A percentile compares a stretch with the other conserved stretches of the same genome.
Conservation (phyloP, 768 basidiomycete species). For the Agaricus blazei region DNA sequence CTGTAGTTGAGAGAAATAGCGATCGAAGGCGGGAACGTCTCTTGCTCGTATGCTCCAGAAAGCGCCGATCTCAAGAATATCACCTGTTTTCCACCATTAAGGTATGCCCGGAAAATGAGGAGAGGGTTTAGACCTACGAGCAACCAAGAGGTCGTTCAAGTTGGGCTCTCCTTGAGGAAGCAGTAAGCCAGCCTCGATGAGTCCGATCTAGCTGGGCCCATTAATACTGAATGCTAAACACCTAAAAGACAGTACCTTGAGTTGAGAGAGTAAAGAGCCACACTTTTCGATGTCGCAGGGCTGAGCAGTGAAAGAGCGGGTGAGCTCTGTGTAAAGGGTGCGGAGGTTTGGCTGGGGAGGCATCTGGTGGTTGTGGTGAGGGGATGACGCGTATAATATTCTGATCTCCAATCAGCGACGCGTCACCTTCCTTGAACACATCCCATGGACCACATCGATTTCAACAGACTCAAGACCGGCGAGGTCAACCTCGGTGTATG, state of each 20-base stretch:
- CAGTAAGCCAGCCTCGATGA: conserved; percentile 73
- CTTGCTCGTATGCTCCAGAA: conserved; percentile 87
- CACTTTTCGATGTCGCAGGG: conserved; percentile 68
- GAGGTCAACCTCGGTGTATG: conserved; percentile 96
- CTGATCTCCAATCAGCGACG: conserved; percentile 29
- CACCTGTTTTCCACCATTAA: conserved; percentile 45
- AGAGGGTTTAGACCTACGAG: conserved; percentile 47
- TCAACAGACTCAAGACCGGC: conserved; percentile 84
- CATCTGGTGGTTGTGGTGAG: conserved; percentile 4
- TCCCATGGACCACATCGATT: conserved; percentile 65
- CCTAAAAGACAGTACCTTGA: conserved; percentile 51
- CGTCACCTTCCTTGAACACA: conserved; percentile 39
- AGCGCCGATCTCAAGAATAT: conserved; percentile 93
- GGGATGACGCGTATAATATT: conserved; percentile 30
- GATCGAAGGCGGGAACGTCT: conserved; percentile 90
- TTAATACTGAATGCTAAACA: neutral
- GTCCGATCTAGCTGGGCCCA: conserved; percentile 49
- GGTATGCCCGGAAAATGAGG: neutral
- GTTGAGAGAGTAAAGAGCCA: conserved; percentile 56
- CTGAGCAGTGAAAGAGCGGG: conserved; percentile 57
- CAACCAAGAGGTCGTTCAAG: conserved; percentile 62
- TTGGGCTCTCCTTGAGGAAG: conserved; percentile 65
- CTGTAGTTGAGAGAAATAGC: conserved; percentile 89
- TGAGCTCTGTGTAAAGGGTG: conserved; percentile 60
- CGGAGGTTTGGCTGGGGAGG: conserved; percentile 44